Conservation (phyloP, 2,329 filamentous ascomycete genomes). For the Aurifilum marmelostoma region DNA sequence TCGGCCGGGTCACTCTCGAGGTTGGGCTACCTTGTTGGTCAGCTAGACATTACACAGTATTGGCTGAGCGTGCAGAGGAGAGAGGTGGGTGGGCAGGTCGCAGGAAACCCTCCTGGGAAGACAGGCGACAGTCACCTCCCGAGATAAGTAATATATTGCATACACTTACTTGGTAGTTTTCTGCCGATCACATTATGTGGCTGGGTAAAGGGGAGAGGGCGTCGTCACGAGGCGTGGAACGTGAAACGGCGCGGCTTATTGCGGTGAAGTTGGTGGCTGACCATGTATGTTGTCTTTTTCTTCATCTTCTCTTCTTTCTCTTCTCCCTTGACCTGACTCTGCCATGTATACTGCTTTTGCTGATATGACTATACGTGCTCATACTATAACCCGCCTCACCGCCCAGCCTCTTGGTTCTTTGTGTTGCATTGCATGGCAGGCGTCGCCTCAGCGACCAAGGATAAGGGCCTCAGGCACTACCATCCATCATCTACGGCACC, state of each 20-base stretch:
- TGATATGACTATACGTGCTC: not conserved
- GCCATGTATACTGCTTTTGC: not conserved
- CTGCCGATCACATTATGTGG: not conserved
- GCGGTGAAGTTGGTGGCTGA: not conserved
- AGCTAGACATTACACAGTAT: too few relatives aligned
- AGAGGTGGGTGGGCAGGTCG: too few relatives aligned
- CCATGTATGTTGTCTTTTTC: not conserved
- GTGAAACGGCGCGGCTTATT: not conserved
- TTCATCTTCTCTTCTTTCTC: not conserved
- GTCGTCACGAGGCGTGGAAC: not conserved
- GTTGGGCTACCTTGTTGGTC: too few relatives aligned
- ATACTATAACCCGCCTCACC: slow-evolving; percentile 4
- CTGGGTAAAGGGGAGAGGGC: not conserved
- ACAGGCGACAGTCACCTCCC: not conserved
- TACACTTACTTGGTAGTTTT: not conserved
- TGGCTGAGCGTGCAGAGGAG: too few relatives aligned
- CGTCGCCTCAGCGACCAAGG: not conserved
- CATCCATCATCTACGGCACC: not conserved
- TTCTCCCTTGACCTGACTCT: not conserved
- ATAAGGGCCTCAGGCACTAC: not conserved
- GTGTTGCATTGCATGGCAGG: slow-evolving; percentile 3
- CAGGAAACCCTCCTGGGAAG: not conserved
- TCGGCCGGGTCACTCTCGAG: not conserved
- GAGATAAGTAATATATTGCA: not conserved
- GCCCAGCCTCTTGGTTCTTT: not conserved